Conservation (phyloP, 2,329 filamentous ascomycete genomes). For the Hypoxylon sp. region DNA sequence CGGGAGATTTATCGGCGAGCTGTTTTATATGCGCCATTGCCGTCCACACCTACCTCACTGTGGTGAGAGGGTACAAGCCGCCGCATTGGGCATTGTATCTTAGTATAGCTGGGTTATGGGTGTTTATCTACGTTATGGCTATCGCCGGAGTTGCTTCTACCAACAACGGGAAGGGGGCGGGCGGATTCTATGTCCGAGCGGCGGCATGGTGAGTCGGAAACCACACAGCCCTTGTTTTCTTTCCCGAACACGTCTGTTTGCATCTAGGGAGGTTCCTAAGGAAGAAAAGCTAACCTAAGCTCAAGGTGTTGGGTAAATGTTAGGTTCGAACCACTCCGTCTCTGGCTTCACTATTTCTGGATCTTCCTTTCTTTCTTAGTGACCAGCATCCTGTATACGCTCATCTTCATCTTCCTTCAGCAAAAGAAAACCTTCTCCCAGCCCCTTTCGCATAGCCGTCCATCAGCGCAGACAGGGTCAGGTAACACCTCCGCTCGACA, state of each 20-base stretch:
- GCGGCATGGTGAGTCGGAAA: constrained; percentile 70
- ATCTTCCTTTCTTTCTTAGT: constrained; percentile 63
- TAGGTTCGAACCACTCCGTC: constrained; percentile 65
- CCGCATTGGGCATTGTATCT: constrained; percentile 66
- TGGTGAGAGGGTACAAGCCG: constrained; percentile 70
- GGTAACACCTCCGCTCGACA: constrained; percentile 11
- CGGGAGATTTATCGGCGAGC: constrained; percentile 75
- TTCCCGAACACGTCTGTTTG: neutral
- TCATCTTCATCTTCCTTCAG: constrained; percentile 57
- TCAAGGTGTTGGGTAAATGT: constrained; percentile 73
- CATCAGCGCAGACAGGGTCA: constrained; percentile 13
- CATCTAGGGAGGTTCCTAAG: neutral
- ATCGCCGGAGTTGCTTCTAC: constrained; percentile 65
- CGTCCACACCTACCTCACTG: constrained; percentile 74
- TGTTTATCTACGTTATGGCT: constrained; percentile 71
- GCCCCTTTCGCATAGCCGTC: constrained; percentile 48
- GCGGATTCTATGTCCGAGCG: constrained; percentile 73
- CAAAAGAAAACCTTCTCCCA: constrained; percentile 47
- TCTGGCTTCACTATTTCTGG: constrained; percentile 75
- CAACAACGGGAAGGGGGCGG: constrained; percentile 58
- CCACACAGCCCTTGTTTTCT: neutral
- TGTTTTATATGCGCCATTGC: constrained; percentile 78
- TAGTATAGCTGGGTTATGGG: constrained; percentile 67
- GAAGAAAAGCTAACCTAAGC: constrained; percentile 19
- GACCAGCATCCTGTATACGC: constrained; percentile 57